Base-by-base conservation (phyloP, 768 basidiomycete species). In the Mycena chlorophos region DNA sequence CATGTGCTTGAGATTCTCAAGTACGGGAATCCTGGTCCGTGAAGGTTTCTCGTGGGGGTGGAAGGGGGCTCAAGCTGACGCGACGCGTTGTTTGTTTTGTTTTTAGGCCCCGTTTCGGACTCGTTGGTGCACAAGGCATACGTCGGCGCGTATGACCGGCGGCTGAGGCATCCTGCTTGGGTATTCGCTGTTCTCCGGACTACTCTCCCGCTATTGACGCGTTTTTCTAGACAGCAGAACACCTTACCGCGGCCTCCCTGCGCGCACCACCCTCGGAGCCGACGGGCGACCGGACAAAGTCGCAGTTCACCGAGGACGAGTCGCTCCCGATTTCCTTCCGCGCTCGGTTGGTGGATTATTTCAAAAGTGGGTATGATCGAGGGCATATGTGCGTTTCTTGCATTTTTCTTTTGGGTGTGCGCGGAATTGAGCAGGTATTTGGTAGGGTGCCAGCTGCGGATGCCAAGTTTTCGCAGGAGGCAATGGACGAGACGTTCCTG, bases 401-500 rank as follows among this genome's bases (percentile, higher is more conserved):
- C 38, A 30, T 14, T 54, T 47, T 40, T 17, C 12, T 53, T 40
- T 5, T 28, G 17, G 20, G 49, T 19, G 1, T 30, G 10, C 23
- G 27, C n/a, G 39, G 12, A 37, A 28, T 30, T 19, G 20, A 31
- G 51, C 5, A 27, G 49, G 25, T 28, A 52, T 22, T 45, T 19
- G 51, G 10, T 55, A 92, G 91, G 93, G 94, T 96, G 0, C 94
- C 95, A 29, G 96, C 96, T 19, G 96, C 96, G 27, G 97, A 99
- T 71, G 95, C 94, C 6, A 98, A 95, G 69, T 72, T 76, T 28
- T 93, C 91, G 16, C 94, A 94, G 79, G 80, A 82, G 52, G 96
- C 96, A 10, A 98, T 98, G 96, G 71, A 98, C 68, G 94, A 99
- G 73, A 99, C 96, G 0, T 99, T 99, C 71, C 74, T 92, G 30